Percentiles rank a stretch among this genome's conserved stretches.
These are phyloP conservation scores for Phytophthora europaea DNA, from an alignment of 352 stramenopile species.

Conservation along the genomic window DNA sequence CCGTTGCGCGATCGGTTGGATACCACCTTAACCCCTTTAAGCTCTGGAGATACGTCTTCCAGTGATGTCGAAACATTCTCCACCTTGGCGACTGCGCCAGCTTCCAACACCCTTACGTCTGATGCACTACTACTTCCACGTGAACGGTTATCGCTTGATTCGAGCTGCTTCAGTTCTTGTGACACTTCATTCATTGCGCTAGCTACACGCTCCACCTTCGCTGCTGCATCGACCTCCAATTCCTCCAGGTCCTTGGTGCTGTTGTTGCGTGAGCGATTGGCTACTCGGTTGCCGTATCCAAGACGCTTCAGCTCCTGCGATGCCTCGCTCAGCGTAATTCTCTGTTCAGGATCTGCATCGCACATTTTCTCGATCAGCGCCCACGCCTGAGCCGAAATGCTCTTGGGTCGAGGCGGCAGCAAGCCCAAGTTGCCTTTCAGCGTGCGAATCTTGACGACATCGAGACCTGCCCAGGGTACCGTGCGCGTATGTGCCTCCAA, in stretches of 20 bases:
- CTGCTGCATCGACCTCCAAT: slow-evolving; percentile 20
- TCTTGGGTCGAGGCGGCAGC: slow-evolving; percentile 60
- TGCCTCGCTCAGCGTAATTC: slow-evolving; percentile 61
- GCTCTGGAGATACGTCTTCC: slow-evolving; percentile 45
- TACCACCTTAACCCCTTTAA: slow-evolving; percentile 53
- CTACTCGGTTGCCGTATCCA: slow-evolving; percentile 48
- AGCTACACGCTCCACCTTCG: slow-evolving; percentile 28
- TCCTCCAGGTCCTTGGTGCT: slow-evolving; percentile 30
- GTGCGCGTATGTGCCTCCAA: slow-evolving; percentile 67
- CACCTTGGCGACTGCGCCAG: slow-evolving; percentile 19
- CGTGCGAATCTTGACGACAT: slow-evolving; percentile 56
- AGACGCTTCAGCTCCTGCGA: slow-evolving; percentile 58
- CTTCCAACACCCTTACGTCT: slow-evolving; percentile 23
- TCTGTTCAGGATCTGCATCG: slow-evolving; percentile 48
- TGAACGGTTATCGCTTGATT: slow-evolving; percentile 34
- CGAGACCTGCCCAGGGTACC: slow-evolving; percentile 58
- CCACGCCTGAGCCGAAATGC: slow-evolving; percentile 57
- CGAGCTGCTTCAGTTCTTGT: slow-evolving; percentile 49
- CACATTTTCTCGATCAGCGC: slow-evolving; percentile 76
- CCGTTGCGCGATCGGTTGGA: slow-evolving; percentile 28
- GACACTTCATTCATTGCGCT: slow-evolving; percentile 51
- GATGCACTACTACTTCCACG: slow-evolving; percentile 18
- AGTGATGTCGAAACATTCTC: slow-evolving; percentile 37
- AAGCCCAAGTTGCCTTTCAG: slow-evolving; percentile 64
- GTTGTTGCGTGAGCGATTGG: slow-evolving; percentile 24